phyloP scores from a whole-genome alignment of 2,329 filamentous ascomycete genomes.

The Lecanoromycetidae sp. region DNA sequence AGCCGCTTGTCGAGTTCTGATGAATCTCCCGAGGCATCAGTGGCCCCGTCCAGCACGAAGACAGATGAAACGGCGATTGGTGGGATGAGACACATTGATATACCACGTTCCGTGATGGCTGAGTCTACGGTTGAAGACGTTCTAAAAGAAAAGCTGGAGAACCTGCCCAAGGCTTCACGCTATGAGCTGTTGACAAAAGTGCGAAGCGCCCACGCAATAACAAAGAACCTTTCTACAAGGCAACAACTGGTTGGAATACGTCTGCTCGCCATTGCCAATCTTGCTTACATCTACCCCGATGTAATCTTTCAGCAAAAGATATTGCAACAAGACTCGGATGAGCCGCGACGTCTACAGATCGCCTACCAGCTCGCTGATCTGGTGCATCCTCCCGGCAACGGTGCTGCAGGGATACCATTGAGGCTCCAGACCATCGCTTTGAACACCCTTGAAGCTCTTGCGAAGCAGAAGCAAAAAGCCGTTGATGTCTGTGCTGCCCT shows the following conservation, averaged over 20 bases:
- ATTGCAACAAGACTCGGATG: constrained; percentile 75
- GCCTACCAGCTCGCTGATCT: constrained; percentile 87
- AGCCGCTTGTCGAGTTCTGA: constrained; percentile 33
- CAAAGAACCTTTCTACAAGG: constrained; percentile 51
- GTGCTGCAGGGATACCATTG: constrained; percentile 54
- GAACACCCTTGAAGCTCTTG: constrained; percentile 70
- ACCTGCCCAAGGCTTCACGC: constrained; percentile 58
- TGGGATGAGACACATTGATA: constrained; percentile 47
- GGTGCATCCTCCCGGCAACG: constrained; percentile 68
- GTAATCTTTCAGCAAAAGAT: constrained; percentile 73
- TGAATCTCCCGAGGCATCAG: constrained; percentile 40
- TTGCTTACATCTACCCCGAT: constrained; percentile 81
- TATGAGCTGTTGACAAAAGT: constrained; percentile 81
- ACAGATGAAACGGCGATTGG: constrained; percentile 26
- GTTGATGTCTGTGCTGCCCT: constrained; percentile 80
- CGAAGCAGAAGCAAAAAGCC: constrained; percentile 62
- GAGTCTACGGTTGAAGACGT: constrained; percentile 46
- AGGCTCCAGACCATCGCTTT: constrained; percentile 74
- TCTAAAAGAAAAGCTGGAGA: constrained; percentile 43
- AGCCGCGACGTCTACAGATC: constrained; percentile 77
- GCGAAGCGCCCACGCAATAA: constrained; percentile 69
- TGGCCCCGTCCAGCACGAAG: constrained; percentile 27
- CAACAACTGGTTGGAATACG: constrained; percentile 69
- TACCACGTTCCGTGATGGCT: constrained; percentile 46
- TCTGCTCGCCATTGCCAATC: constrained; percentile 74